Evolutionary conservation across 768 basidiomycete genomes (phyloP), one percentile per base, ranked within the genome.

Genomic region (Macrolepiota dolichaula): DNA sequence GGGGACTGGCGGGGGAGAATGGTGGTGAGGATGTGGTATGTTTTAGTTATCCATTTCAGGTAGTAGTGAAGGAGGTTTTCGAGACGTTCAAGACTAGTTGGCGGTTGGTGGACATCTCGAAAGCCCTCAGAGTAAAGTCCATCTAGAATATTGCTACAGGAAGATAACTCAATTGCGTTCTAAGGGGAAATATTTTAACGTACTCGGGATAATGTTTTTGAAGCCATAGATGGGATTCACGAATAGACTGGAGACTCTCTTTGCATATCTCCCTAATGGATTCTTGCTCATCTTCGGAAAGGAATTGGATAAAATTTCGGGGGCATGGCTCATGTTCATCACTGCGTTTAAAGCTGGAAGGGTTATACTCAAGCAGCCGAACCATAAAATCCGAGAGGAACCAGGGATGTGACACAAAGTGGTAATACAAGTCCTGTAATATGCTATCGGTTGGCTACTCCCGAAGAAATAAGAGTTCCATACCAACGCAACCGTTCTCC

Each of bases 321-420:
- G 69, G 67, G 9, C 70, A 68, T 44, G 61, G 57, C 38, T 52
- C 50, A 32, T 47, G 27, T n/a, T 11, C 53, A 11, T 51, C n/a
- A 7, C 35, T 15, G 47, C 24, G 42, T 51, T 49, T 47, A 36
- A 42, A 55, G 2, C 15, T 74, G 63, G 49, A 70, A 67, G 10
- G 75, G 56, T 77, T 74, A 65, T 80, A 81, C 65, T 79, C 73
- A 47, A 79, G 73, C 63, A 78, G 77, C 6, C 73, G 73, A 40
- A 74, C 59, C 67, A 75, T 71, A 58, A 76, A 76, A 36, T 75
- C 69, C 5, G 71, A 62, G 55, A 76, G 67, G 17, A 72, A 74
- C 22, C 59, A 61, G 22, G 52, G 44, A 19, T 49, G 47, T n/a
- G 59, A 54, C 22, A 50, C n/a, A 25, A 38, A 61, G 6, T 47